Base-by-base conservation (phyloP, 345 rosid genomes). In the Melaleuca quinquenervia region DNA sequence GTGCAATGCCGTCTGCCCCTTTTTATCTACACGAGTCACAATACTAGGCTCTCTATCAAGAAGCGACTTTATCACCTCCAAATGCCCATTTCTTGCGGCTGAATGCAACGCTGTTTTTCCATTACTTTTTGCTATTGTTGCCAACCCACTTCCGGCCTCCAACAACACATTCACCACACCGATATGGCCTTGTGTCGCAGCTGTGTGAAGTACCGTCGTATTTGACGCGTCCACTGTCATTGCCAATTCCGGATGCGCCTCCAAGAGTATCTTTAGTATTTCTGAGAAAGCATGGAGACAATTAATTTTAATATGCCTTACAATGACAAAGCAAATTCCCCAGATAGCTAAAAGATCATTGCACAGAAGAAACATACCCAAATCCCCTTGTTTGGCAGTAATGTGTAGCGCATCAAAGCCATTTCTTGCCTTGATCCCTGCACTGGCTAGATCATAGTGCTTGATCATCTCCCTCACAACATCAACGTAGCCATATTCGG, bases 321-420 rank as follows among this genome's bases (percentile, higher is more conserved):
- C 80, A 36, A 70, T 70, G 48, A 70, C 80, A 85, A 76, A 29
- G 24, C 22, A 48, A 85, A 27, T 11, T 20, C 26, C 41, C 49
- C 27, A 32, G 51, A 36, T 70, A 70, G 80, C 48, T 70, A 70
- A 18, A 36, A 70, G 48, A 36, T 36, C 48, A 36, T 70, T 70
- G 29, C 12, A 70, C 26, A 70, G 80, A 48, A 70, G 18, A 58
- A 51, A 87, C 88, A 53, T 91, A 96, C 99, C 96, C 56, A 93
- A 84, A 91, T 95, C 94, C 41, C 98, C 98, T 93, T 95, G 98
- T 91, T 97, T 97, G 20, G 98, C 98, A 87, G 98, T 98, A 88
- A 96, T 94, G 89, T 96, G 98, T 84, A 97, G 93, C 32, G 99
- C 98, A 87, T 97, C 99, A 50, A 95, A 97, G 1, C 99, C 99